These are phyloP conservation scores for Thozetella sp. DNA, from an alignment of 495 filamentous ascomycete species.

Conservation along the genomic window DNA sequence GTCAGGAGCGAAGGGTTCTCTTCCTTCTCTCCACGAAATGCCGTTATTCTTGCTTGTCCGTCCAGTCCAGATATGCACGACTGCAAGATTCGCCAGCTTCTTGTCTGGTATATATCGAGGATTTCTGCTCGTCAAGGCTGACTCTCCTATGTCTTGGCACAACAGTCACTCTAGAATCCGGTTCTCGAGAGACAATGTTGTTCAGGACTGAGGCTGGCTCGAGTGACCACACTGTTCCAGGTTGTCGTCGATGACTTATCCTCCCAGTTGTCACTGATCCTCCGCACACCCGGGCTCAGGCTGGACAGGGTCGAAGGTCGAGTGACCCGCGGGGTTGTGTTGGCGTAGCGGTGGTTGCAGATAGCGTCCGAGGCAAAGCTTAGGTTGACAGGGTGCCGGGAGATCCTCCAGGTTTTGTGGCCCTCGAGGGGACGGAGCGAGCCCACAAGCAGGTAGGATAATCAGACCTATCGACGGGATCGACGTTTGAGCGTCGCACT, in stretches of 20 bases:
- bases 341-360: not conserved
- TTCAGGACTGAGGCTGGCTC: no score
- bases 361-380: conserved; percentile 1
- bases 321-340: not conserved
- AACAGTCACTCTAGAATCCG: not conserved
- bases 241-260: not conserved
- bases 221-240: no score
- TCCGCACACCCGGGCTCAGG: not conserved
- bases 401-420: conserved; percentile 26
- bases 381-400: conserved; percentile 7
- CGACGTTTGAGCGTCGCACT: conserved; percentile 35
- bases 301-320: not conserved
- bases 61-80: no score
- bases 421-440: not conserved
- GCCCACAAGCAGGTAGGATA: conserved; percentile 2
- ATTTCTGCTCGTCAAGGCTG: no score
- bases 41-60: no score
- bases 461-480: conserved; percentile 23
- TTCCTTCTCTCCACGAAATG: no score
- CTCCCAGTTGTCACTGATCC: not conserved
- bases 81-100: no score
- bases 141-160: not conserved
- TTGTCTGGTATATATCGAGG: no score
- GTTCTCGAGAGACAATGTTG: not conserved
- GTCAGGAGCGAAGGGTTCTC: no score